Conservation (phyloP, 192 early-diverging fungal genomes). For the Backusella liffmaniae region DNA sequence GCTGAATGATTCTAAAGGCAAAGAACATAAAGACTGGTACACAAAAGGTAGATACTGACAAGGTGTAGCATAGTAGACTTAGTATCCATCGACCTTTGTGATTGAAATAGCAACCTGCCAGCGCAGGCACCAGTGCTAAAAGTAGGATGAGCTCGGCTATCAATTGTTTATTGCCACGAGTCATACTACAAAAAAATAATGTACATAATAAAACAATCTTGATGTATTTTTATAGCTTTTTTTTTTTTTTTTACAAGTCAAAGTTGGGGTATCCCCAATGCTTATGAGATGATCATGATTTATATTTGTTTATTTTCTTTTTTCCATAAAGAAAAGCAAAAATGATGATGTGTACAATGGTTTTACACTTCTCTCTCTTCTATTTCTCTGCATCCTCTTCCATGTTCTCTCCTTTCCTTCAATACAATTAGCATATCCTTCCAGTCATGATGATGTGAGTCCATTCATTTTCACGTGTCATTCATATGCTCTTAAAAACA, state of each 20-base stretch:
- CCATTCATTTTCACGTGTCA: not conserved
- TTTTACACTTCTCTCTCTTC: not conserved
- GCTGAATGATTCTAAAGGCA: slow-evolving; percentile 23
- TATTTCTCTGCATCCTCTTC: not conserved
- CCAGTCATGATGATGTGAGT: not conserved
- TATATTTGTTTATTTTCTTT: not conserved
- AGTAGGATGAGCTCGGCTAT: not conserved
- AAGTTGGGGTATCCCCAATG: not conserved
- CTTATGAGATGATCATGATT: not conserved
- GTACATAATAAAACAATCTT: not conserved
- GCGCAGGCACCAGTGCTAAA: slow-evolving; percentile 3
- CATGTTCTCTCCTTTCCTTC: not conserved
- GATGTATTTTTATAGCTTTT: not conserved
- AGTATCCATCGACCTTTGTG: slow-evolving; percentile 15
- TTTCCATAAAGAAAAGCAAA: not conserved
- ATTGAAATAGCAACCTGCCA: slow-evolving; percentile 11
- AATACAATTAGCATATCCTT: not conserved
- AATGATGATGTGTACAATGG: not conserved
- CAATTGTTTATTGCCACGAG: not conserved
- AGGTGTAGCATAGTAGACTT: slow-evolving; percentile 15
- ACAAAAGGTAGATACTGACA: slow-evolving; percentile 19
- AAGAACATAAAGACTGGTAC: slow-evolving; percentile 20
- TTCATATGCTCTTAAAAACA: not conserved
- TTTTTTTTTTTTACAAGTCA: not conserved
- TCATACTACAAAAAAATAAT: not conserved